phyloP scores from a whole-genome alignment of 441 rosid species.

The Geranium incanum region DNA sequence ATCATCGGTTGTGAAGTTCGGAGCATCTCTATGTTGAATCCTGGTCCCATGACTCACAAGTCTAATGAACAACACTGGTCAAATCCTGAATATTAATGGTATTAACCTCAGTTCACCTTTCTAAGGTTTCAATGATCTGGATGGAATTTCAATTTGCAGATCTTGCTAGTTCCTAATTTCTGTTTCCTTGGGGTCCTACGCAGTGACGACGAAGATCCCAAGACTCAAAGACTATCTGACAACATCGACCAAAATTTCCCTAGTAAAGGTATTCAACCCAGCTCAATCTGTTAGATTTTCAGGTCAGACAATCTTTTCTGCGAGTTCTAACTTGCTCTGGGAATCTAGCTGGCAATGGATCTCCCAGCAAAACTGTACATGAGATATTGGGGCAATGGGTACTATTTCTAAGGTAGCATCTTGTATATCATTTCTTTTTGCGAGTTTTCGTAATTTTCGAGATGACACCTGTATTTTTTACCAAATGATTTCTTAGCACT shows the following conservation, averaged over 20 bases:
- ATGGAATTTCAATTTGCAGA: not conserved
- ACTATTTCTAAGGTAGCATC: not conserved
- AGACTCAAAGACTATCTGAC: not conserved
- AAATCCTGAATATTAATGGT: conserved; percentile 33
- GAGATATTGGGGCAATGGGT: not conserved
- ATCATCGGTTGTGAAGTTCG: conserved; percentile 60
- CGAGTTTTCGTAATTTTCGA: not conserved
- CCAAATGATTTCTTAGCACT: not conserved
- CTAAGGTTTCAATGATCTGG: not conserved
- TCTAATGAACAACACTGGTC: conserved; percentile 34
- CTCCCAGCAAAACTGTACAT: not conserved
- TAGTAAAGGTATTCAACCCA: not conserved
- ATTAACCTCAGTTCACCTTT: conserved; percentile 8
- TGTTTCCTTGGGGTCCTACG: conserved; percentile 7
- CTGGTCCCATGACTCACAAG: conserved; percentile 63
- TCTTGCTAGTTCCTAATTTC: conserved; percentile 10
- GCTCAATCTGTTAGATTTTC: not conserved
- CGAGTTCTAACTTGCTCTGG: not conserved
- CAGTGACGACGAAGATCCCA: not conserved
- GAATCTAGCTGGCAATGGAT: not conserved
- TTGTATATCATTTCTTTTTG: not conserved
- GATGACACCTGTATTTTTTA: not conserved
- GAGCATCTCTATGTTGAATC: conserved; percentile 53
- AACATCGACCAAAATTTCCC: not conserved
- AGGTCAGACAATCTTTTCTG: not conserved